phyloP scores from a whole-genome alignment of 495 filamentous ascomycete species.

The Stereocaulon alpinum region DNA sequence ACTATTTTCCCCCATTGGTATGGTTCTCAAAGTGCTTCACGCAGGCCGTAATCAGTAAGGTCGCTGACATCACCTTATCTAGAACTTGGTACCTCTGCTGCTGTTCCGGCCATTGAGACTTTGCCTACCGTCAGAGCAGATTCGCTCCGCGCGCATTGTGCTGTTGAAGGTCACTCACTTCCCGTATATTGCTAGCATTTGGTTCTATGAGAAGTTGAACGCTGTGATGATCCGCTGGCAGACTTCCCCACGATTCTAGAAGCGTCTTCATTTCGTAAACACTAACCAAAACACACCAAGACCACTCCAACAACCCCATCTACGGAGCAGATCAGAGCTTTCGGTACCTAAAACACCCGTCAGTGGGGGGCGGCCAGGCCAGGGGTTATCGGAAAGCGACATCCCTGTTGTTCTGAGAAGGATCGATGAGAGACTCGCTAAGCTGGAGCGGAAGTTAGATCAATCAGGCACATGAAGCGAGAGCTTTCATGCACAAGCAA shows the following conservation, averaged over 20 bases:
- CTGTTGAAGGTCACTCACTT: conserved; percentile 64
- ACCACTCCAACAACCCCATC: not conserved
- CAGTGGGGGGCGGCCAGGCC: conserved; percentile 1
- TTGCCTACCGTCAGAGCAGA: conserved; percentile 57
- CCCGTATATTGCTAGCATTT: conserved; percentile 53
- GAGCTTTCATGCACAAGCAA: not conserved
- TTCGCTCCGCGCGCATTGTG: conserved; percentile 65
- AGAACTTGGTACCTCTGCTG: conserved; percentile 78
- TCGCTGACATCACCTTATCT: not conserved
- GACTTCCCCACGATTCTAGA: conserved; percentile 24
- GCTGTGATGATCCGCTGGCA: conserved; percentile 25
- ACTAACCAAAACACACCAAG: not conserved
- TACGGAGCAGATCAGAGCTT: conserved; percentile 20
- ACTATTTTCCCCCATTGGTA: conserved; percentile 61
- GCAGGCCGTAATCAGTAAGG: not conserved
- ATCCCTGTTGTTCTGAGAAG: conserved; percentile 21
- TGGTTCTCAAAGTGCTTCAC: conserved; percentile 23
- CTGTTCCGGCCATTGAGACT: conserved; percentile 76
- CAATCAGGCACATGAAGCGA: conserved; percentile 15
- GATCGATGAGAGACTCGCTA: conserved; percentile 23
- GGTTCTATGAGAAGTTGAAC: conserved; percentile 42
- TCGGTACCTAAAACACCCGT: conserved; percentile 20
- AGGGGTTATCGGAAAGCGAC: conserved; percentile 11
- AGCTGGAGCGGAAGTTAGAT: conserved; percentile 25
- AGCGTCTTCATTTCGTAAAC: conserved; percentile 11